These are phyloP conservation scores for Penicillium cinerascens DNA, from an alignment of 495 filamentous ascomycete genomes.

Conservation along the genomic window DNA sequence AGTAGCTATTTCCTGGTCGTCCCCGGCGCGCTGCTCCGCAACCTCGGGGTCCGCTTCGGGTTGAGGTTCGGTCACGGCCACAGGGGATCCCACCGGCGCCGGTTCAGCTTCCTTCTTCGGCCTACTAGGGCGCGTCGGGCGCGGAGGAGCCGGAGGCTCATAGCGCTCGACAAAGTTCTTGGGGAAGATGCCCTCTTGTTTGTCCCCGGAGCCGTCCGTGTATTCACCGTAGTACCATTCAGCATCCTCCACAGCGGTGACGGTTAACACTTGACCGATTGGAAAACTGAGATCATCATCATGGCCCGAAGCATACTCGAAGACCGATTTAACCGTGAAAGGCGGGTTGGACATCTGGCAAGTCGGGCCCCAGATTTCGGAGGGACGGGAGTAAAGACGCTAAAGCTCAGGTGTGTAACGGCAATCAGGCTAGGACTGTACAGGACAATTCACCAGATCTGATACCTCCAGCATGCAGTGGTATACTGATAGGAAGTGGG, in stretches of 20 bases:
- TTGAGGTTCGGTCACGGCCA: constrained; percentile 24
- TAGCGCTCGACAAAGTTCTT: constrained; percentile 96
- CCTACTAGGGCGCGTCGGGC: constrained; percentile 67
- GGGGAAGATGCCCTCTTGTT: constrained; percentile 88
- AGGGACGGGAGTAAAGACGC: constrained; percentile 20
- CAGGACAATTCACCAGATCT: constrained; percentile 15
- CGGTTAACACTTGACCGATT: constrained; percentile 84
- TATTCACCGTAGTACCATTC: constrained; percentile 97
- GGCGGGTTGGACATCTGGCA: constrained; percentile 68
- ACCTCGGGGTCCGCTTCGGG: constrained; percentile 38
- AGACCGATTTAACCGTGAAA: constrained; percentile 94
- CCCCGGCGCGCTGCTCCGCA: constrained; percentile 27
- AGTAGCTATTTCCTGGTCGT: constrained; percentile 30
- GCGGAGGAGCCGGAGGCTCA: constrained; percentile 84
- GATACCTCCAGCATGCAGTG: constrained; percentile 17
- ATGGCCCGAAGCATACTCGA: constrained; percentile 85
- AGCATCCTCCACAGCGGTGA: constrained; percentile 84
- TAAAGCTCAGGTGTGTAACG: constrained; percentile 17
- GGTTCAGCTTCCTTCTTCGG: constrained; percentile 67
- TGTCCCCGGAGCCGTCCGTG: constrained; percentile 64
- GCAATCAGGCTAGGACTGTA: constrained; percentile 19
- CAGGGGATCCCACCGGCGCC: constrained; percentile 34
- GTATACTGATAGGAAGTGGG: constrained; percentile 1
- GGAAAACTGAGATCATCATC: constrained; percentile 91
- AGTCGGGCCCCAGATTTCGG: constrained; percentile 22